Percentiles rank a stretch among this genome's conserved stretches.
Conservation (phyloP, 1,284 basidiomycete genomes). For the Ceratobasidium sp. region DNA sequence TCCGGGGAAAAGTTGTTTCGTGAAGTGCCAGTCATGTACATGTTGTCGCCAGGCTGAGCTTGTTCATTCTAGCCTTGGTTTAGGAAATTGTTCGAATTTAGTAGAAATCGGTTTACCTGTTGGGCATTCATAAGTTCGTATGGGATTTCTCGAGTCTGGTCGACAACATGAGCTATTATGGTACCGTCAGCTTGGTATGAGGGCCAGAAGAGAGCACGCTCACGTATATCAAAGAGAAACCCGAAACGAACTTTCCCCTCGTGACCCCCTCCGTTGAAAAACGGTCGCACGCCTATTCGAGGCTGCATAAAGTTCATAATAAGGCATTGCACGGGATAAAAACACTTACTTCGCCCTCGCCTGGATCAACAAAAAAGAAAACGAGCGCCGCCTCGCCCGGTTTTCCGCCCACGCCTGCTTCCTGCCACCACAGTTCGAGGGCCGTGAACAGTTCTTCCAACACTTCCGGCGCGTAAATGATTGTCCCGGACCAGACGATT, state of each 20-base stretch:
- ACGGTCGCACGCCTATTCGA: slow-evolving; percentile 33
- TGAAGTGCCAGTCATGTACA: slow-evolving; percentile 41
- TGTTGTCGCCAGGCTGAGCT: slow-evolving; percentile 30
- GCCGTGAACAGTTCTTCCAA: slow-evolving; percentile 23
- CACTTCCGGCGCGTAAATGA: slow-evolving; percentile 3
- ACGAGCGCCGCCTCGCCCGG: slow-evolving; percentile 21
- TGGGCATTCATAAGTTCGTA: slow-evolving; percentile 36
- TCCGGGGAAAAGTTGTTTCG: slow-evolving; percentile 3
- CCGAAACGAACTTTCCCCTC: slow-evolving; percentile 26
- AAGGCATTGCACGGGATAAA: neutral
- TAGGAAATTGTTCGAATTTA: neutral
- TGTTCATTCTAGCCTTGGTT: slow-evolving; percentile 24
- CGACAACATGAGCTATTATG: neutral
- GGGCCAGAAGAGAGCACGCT: neutral
- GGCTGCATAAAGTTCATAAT: neutral
- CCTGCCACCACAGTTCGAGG: slow-evolving; percentile 27
- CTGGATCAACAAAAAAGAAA: slow-evolving; percentile 30
- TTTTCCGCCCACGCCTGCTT: neutral
- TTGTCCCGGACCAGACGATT: slow-evolving; percentile 31
- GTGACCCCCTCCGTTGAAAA: slow-evolving; percentile 19
- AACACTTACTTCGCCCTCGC: neutral
- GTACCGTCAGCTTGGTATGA: neutral
- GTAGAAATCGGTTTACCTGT: neutral
- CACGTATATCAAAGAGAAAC: slow-evolving; percentile 6
- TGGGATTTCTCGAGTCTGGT: slow-evolving; percentile 27